A percentile compares a stretch with the other conserved stretches of the same genome.
Evolutionary conservation across 148 eudicot species (phyloP).

Genomic region (Suaeda aralocaspica): DNA sequence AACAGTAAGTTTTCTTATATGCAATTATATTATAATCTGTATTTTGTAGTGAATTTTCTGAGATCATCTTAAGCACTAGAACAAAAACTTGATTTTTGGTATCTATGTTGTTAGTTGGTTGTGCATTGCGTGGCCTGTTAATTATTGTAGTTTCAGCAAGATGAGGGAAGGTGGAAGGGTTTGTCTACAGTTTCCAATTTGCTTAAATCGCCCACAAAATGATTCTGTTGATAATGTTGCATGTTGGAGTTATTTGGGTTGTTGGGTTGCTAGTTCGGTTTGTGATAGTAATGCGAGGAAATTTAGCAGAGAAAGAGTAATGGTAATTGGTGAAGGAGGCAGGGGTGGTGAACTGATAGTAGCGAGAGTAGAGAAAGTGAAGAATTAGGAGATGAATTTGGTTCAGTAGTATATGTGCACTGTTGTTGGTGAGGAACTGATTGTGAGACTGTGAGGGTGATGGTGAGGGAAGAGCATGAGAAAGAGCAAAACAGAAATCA

Average conservation of each 20-base stretch:
- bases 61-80: too few relatives aligned
- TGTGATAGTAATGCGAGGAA: not conserved
- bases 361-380: not conserved
- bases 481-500: not conserved
- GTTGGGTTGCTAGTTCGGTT: not conserved
- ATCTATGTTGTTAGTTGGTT: too few relatives aligned
- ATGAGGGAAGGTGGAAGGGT: not conserved
- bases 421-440: not conserved
- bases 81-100: too few relatives aligned
- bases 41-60: too few relatives aligned
- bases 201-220: not conserved
- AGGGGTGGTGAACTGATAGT: too few relatives aligned
- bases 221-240: not conserved
- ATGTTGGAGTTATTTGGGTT: not conserved
- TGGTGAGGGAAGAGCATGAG: not conserved
- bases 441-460: not conserved
- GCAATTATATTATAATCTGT: too few relatives aligned
- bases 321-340: not conserved
- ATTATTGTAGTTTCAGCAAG: not conserved
- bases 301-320: too few relatives aligned
- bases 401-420: not conserved
- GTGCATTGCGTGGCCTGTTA: not conserved
- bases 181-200: not conserved
- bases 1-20: too few relatives aligned
- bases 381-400: not conserved